Conservation (phyloP, 257 asterid species). For the Linderniella brevidens region DNA sequence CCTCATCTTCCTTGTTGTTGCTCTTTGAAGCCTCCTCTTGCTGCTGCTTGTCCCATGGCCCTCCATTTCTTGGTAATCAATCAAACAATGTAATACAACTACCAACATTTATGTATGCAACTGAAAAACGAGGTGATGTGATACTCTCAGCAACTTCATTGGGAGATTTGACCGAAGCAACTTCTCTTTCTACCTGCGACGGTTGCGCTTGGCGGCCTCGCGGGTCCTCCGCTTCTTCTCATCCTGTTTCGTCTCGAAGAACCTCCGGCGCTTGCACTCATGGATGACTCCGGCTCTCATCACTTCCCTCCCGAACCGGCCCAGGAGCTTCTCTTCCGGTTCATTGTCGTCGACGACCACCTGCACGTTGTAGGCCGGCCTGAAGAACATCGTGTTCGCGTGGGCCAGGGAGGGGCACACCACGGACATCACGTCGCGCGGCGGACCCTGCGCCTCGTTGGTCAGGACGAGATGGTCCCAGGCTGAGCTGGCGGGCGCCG, state of each 20-base stretch:
- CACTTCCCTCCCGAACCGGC: conserved; percentile 81
- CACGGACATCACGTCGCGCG: conserved; percentile 26
- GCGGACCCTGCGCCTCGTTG: background rate
- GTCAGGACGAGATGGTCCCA: too few species aligned
- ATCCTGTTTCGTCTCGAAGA: conserved; percentile 66
- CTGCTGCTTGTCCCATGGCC: conserved; percentile 16
- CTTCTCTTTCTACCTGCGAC: conserved; percentile 59
- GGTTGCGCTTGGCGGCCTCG: conserved; percentile 84
- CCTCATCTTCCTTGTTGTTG: conserved; percentile 29
- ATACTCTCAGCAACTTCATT: background rate
- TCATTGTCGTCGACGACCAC: conserved; percentile 73
- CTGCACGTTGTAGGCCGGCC: conserved; percentile 62
- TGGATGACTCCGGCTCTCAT: conserved; percentile 82
- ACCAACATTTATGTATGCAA: background rate
- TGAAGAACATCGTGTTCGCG: conserved; percentile 46
- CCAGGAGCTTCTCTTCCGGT: conserved; percentile 71
- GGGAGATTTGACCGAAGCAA: too few species aligned
- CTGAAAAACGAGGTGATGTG: background rate
- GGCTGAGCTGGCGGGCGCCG: too few species aligned
- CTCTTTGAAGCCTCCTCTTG: conserved; percentile 20
- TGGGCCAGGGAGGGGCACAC: conserved; percentile 50
- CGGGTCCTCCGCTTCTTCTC: conserved; percentile 66
- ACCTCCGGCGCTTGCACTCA: conserved; percentile 71
- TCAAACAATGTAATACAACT: background rate
- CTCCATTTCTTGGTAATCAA: conserved; percentile 12